phyloP scores from a whole-genome alignment of 176 grass and related monocot genomes.

The Zoysia japonica region DNA sequence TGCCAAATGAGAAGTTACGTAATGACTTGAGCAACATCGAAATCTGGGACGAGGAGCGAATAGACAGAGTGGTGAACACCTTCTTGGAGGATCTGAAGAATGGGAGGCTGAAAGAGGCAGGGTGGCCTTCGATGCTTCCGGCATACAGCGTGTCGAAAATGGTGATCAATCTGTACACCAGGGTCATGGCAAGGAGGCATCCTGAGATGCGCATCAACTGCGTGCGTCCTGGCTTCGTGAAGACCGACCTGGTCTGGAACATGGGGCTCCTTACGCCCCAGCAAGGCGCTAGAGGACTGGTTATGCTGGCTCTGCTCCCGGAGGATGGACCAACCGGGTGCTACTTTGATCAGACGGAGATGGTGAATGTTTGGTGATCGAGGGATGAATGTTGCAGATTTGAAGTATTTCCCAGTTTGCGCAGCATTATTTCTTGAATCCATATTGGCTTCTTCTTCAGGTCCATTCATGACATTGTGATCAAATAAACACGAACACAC shows the following conservation, averaged over 20 bases:
- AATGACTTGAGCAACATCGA: constrained; percentile 37
- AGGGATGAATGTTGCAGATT: background rate
- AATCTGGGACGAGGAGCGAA: constrained; percentile 46
- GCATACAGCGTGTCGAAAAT: constrained; percentile 74
- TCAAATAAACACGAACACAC: background rate
- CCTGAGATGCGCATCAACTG: constrained; percentile 58
- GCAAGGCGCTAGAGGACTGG: constrained; percentile 62
- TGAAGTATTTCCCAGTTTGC: background rate
- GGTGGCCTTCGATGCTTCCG: constrained; percentile 71
- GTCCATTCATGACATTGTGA: background rate
- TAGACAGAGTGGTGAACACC: constrained; percentile 31
- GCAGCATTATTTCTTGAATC: background rate
- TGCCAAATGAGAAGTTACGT: constrained; percentile 63
- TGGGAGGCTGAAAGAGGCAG: constrained; percentile 52
- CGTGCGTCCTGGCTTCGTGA: constrained; percentile 57
- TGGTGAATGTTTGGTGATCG: constrained; percentile 45
- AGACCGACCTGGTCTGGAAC: constrained; percentile 67
- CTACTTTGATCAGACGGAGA: constrained; percentile 63
- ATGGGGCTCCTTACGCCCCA: constrained; percentile 48
- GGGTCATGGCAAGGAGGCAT: constrained; percentile 51
- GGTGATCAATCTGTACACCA: constrained; percentile 57
- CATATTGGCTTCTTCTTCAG: background rate
- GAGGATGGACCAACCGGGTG: constrained; percentile 49
- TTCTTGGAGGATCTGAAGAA: constrained; percentile 72
- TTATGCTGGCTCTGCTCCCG: constrained; percentile 57